Evolutionary conservation across 768 basidiomycete species (phyloP).

Genomic region (Collybia mongolica): DNA sequence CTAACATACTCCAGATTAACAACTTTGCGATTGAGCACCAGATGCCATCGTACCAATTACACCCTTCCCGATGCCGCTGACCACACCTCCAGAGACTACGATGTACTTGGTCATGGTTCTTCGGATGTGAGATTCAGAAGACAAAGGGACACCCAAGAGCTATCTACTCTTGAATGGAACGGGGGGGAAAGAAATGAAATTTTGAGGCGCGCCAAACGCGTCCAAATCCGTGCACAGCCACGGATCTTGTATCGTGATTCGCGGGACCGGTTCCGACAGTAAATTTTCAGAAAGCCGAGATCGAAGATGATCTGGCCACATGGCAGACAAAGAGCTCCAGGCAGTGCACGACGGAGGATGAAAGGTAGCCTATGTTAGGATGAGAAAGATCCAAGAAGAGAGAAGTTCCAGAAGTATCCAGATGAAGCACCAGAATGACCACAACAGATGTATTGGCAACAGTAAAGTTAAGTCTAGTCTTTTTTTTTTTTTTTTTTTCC

Average conservation of each 20-base stretch:
- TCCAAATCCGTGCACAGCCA: conserved; percentile 6
- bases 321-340: too few relatives aligned
- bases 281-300: background rate
- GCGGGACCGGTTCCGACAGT: background rate
- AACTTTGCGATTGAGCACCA: conserved; percentile 15
- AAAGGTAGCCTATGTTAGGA: too few relatives aligned
- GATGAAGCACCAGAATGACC: too few relatives aligned
- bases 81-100: conserved; percentile 93
- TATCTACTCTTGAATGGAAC: background rate
- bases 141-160: conserved; percentile 2
- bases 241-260: background rate
- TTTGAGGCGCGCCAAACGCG: conserved; percentile 1
- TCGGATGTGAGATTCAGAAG: background rate
- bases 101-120: conserved; percentile 90
- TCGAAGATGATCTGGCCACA: too few relatives aligned
- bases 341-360: too few relatives aligned
- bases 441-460: too few relatives aligned
- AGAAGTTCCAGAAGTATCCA: too few relatives aligned
- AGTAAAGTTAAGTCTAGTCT: too few relatives aligned
- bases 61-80: conserved; percentile 98
- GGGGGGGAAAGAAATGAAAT: background rate
- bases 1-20: conserved; percentile 38
- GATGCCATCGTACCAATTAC: conserved; percentile 80
- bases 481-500: too few relatives aligned
- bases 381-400: too few relatives aligned